Evolutionary conservation across 1,284 basidiomycete genomes (phyloP).

Genomic region (Papiliotrema terrestris): DNA sequence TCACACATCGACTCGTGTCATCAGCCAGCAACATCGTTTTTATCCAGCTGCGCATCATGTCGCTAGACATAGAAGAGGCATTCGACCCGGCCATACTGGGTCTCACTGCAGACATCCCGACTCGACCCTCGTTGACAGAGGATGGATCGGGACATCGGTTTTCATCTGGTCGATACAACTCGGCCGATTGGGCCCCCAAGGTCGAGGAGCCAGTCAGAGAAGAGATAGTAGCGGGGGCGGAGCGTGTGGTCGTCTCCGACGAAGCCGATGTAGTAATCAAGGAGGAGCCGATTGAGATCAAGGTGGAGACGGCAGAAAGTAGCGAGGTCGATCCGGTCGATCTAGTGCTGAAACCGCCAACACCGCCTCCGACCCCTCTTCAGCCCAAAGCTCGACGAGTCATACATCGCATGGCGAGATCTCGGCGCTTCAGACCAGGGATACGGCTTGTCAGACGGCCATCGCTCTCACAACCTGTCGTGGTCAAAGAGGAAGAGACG

Average conservation of each 20-base stretch:
- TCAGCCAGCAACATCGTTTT: neutral
- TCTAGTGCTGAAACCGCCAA: neutral
- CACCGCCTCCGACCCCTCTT: neutral
- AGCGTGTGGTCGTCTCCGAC: neutral
- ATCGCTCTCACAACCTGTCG: neutral
- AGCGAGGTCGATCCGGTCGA: neutral
- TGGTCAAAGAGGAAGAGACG: neutral
- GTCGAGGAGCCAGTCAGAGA: too few species aligned
- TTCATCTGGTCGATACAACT: constrained; percentile 7
- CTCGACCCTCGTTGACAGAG: too few species aligned
- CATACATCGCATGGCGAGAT: neutral
- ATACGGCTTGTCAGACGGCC: neutral
- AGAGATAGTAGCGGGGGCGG: too few species aligned
- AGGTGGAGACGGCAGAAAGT: neutral
- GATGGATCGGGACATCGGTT: neutral
- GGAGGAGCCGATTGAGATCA: neutral
- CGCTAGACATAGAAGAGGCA: constrained; percentile 22
- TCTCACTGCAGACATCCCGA: neutral
- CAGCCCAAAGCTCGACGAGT: neutral
- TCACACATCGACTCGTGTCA: neutral
- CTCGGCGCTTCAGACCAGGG: neutral
- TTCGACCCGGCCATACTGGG: constrained; percentile 18
- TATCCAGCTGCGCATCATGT: neutral
- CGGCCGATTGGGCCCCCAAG: constrained; percentile 6
- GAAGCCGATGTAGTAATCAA: neutral